phyloP scores from a whole-genome alignment of 1,139 yeast genomes.

The Scheffersomyces cryptocercus region DNA sequence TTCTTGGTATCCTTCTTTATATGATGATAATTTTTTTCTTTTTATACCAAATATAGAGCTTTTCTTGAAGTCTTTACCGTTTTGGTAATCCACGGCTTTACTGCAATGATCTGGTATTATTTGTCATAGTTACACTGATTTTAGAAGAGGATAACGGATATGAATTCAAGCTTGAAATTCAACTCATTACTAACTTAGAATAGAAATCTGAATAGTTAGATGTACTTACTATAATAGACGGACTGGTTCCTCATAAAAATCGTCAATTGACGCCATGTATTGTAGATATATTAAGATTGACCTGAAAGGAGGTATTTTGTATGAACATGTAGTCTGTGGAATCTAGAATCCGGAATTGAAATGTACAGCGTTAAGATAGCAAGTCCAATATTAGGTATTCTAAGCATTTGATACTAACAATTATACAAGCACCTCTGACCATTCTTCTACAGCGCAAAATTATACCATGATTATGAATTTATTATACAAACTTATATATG shows the following conservation, averaged over 20 bases:
- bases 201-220: no score
- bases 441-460: neutral
- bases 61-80: slow-evolving; percentile 39
- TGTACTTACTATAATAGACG: no score
- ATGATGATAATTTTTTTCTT: slow-evolving; percentile 27
- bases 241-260: no score
- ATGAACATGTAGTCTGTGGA: no score
- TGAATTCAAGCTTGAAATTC: slow-evolving; percentile 1
- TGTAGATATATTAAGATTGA: no score
- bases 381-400: no score
- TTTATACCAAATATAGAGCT: slow-evolving; percentile 41
- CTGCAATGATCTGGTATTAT: slow-evolving; percentile 49
- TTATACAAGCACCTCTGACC: no score
- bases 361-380: no score
- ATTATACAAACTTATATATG: slow-evolving; percentile 14
- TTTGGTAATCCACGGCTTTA: slow-evolving; percentile 39
- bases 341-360: no score
- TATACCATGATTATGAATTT: slow-evolving; percentile 3
- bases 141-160: neutral
- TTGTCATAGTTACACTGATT: slow-evolving; percentile 56
- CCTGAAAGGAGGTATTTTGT: no score
- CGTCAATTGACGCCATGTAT: no score
- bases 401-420: no score
- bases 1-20: neutral
- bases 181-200: slow-evolving; percentile 6